Evolutionary conservation across 768 basidiomycete genomes (phyloP), one percentile per base, ranked within the genome.

Genomic region (Dacryopinax primogenitus): DNA sequence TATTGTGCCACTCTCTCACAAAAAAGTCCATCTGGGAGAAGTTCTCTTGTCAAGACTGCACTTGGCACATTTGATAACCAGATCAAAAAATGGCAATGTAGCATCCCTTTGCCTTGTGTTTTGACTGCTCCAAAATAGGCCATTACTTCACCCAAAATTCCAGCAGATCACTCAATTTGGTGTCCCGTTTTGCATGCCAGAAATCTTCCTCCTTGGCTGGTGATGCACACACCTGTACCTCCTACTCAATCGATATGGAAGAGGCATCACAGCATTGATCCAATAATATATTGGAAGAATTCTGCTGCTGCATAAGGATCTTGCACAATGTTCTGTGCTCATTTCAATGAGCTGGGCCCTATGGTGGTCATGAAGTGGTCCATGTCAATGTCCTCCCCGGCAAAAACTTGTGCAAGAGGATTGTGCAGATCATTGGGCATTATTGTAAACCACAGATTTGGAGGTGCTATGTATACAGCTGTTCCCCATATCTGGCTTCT

Each of bases 361-460:
- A 65, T 35, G 0, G 69, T 68, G 0, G 64, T 30, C 1, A 66
- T 3, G 62, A 82, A 81, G 0, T 66, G 0, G 62, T 83, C 77
- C 7, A 82, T 64, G 63, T 82, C 71, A 7, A 83, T 81, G 0
- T 78, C 69, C 30, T 72, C 73, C 0, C 82, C 80, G 0, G 76
- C 73, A 15, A 82, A 70, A 0, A 82, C 72, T 63, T 81, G 80
- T 0, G 76, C 78, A 26, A 81, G 73, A 0, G 80, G 80, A 66
- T 80, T 77, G 33, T 78, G 74, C 0, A 75, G 62, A 65, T 81
- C 78, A 0, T 68, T 63, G 0, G 76, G 78, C 66, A 80, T 81
- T 2, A 82, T 72, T 0, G 80, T 82, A 1, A 77, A 66, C 80
- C 80, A 82, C 0, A 81, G 26, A 1, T 63, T 67, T 0, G 78